Evolutionary conservation across 2,329 filamentous ascomycete species (phyloP).

Genomic region (Hypoxylon rubiginosum): DNA sequence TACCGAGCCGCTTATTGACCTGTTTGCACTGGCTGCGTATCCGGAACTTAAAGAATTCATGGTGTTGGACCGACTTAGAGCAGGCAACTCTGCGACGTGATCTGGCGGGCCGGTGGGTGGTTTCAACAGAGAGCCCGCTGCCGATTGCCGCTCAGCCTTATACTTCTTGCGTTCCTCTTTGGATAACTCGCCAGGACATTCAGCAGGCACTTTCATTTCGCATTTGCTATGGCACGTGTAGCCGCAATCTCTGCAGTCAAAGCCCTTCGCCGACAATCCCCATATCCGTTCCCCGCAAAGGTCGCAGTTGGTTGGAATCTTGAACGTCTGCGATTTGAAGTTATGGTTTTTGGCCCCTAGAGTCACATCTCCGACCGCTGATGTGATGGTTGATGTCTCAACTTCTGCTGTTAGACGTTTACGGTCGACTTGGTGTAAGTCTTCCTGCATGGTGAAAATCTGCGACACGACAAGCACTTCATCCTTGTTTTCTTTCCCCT

Average conservation of each 20-base stretch:
- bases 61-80: slow-evolving; percentile 83
- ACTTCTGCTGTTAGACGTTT: slow-evolving; percentile 90
- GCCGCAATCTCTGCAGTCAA: slow-evolving; percentile 95
- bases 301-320: slow-evolving; percentile 98
- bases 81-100: slow-evolving; percentile 73
- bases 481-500: slow-evolving; percentile 89
- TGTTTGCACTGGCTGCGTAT: slow-evolving; percentile 82
- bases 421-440: slow-evolving; percentile 85
- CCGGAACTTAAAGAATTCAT: slow-evolving; percentile 92
- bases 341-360: slow-evolving; percentile 95
- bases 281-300: slow-evolving; percentile 96
- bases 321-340: slow-evolving; percentile 99
- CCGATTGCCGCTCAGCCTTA: slow-evolving; percentile 86
- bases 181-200: slow-evolving; percentile 91
- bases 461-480: slow-evolving; percentile 86
- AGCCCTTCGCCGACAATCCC: slow-evolving; percentile 96
- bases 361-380: slow-evolving; percentile 90
- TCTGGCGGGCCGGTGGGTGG: slow-evolving; percentile 62
- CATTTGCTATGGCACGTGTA: slow-evolving; percentile 99
- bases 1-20: slow-evolving; percentile 76
- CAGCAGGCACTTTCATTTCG: slow-evolving; percentile 97
- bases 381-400: slow-evolving; percentile 92
- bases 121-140: slow-evolving; percentile 73
- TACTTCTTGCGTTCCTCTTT: slow-evolving; percentile 97
- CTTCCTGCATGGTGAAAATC: slow-evolving; percentile 88